These are phyloP conservation scores for Eucalyptus sideroxylon DNA, from an alignment of 345 rosid species.

Conservation along the genomic window DNA sequence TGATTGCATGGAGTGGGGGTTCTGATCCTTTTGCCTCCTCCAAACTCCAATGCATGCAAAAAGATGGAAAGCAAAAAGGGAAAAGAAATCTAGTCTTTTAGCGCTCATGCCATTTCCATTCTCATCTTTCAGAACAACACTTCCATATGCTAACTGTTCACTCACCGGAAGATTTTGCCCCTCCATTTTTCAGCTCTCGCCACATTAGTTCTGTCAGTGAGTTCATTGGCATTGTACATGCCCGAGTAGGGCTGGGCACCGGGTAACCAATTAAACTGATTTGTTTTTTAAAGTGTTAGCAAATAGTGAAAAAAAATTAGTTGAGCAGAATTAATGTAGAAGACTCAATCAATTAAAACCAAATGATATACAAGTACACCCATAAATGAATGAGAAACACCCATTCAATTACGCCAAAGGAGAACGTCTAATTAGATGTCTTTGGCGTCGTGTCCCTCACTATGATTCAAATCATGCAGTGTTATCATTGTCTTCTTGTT, in stretches of 20 bases:
- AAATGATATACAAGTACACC: background rate
- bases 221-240: background rate
- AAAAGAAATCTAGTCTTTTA: background rate
- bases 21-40: background rate
- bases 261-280: background rate
- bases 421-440: background rate
- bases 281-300: background rate
- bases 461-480: background rate
- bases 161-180: background rate
- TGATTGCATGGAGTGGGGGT: background rate
- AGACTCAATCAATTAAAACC: background rate
- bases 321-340: background rate
- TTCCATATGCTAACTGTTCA: background rate
- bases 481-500: background rate
- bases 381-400: background rate
- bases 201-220: background rate
- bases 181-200: background rate
- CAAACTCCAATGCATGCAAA: background rate
- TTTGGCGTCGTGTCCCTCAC: background rate
- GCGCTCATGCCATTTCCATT: background rate
- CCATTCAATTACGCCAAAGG: background rate
- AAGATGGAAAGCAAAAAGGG: background rate
- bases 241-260: background rate
- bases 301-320: background rate
- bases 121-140: background rate